phyloP scores from a whole-genome alignment of 192 early-diverging fungal genomes.

The Entomortierella chlamydospora region DNA sequence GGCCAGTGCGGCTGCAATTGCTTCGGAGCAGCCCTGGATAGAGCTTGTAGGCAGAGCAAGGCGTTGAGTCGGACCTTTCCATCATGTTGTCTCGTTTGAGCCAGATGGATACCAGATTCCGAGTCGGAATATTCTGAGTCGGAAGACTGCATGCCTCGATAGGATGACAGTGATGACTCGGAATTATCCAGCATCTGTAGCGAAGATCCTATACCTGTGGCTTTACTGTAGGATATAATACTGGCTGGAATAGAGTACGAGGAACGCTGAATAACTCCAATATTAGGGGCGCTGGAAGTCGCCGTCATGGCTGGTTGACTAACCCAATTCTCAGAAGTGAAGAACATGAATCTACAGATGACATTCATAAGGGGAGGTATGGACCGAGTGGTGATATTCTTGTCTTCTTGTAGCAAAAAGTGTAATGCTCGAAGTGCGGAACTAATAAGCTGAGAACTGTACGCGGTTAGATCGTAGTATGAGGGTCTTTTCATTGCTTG shows the following conservation, averaged over 20 bases:
- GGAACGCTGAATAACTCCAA: conserved; percentile 29
- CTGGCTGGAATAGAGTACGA: conserved; percentile 14
- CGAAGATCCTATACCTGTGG: background rate
- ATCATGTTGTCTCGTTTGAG: conserved; percentile 53
- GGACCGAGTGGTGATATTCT: conserved; percentile 51
- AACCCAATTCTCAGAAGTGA: conserved; percentile 40
- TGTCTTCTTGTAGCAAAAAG: conserved; percentile 64
- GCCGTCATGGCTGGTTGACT: background rate
- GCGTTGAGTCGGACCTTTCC: conserved; percentile 67
- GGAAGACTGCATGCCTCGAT: conserved; percentile 42
- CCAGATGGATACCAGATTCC: conserved; percentile 32
- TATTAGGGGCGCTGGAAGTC: background rate
- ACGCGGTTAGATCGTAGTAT: background rate
- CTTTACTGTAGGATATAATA: conserved; percentile 2
- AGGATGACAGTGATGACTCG: background rate
- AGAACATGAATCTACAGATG: conserved; percentile 63
- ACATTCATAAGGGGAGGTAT: conserved; percentile 60
- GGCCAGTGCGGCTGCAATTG: conserved; percentile 67
- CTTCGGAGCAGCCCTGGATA: conserved; percentile 58
- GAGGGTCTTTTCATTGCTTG: too few relatives aligned
- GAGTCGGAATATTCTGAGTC: conserved; percentile 70
- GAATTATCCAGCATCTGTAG: background rate
- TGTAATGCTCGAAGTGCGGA: conserved; percentile 67
- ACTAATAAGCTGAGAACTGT: conserved; percentile 56
- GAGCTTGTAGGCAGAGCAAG: conserved; percentile 59